Conservation (phyloP, 192 early-diverging fungal species). For the Allomyces arbusculus region DNA sequence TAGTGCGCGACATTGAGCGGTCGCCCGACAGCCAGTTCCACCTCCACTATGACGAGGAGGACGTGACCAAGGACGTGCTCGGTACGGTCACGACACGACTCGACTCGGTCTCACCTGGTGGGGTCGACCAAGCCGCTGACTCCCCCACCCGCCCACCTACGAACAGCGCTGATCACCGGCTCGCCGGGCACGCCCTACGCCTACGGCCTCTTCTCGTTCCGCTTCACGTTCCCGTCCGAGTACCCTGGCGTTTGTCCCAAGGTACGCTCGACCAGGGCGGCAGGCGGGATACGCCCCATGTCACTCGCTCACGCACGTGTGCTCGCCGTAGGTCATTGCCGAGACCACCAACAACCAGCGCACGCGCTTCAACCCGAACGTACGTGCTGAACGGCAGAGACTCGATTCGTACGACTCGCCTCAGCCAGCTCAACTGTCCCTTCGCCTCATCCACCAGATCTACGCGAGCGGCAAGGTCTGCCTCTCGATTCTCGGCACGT, state of each 20-base stretch:
- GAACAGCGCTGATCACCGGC: not conserved
- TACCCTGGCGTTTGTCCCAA: conserved; percentile 15
- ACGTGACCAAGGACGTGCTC: not conserved
- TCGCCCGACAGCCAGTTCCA: not conserved
- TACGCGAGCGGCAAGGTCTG: conserved; percentile 31
- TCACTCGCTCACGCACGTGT: too few relatives aligned
- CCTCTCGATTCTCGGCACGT: conserved; percentile 38
- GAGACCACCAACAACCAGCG: conserved; percentile 26
- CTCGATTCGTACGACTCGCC: conserved; percentile 10
- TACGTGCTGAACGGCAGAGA: conserved; percentile 16
- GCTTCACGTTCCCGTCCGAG: conserved; percentile 25
- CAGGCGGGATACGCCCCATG: too few relatives aligned
- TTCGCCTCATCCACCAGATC: conserved; percentile 4
- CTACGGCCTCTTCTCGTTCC: conserved; percentile 18
- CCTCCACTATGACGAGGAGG: not conserved
- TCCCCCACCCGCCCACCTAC: too few relatives aligned
- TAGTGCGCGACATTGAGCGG: not conserved
- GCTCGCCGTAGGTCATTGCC: conserved; percentile 5
- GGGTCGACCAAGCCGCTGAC: too few relatives aligned
- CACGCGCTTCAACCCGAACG: conserved; percentile 41
- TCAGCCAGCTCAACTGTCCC: not conserved
- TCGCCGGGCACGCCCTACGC: conserved; percentile 6
- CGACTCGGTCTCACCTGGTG: too few relatives aligned
- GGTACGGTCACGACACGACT: not conserved
- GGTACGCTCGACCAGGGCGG: too few relatives aligned